phyloP scores from a whole-genome alignment of 441 rosid species.

The Omphalea diandra region DNA sequence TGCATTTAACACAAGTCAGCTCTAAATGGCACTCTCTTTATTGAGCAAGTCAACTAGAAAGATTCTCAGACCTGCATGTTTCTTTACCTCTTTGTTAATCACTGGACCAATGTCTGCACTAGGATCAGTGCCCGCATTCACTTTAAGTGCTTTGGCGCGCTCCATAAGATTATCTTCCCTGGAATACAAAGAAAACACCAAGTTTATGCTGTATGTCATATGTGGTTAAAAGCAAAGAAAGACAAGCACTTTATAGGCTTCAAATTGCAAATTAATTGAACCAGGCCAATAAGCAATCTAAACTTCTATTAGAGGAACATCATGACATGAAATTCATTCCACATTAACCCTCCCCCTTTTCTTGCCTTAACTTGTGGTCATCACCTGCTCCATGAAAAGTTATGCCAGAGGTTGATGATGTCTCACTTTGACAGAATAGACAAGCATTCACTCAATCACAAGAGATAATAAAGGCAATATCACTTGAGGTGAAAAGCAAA shows the following conservation, averaged over 20 bases:
- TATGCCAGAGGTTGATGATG: not conserved
- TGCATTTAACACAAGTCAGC: not conserved
- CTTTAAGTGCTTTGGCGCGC: slow-evolving; percentile 50
- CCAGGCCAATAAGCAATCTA: not conserved
- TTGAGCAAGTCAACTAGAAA: slow-evolving; percentile 8
- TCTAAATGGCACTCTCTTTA: not conserved
- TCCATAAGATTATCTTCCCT: slow-evolving; percentile 48
- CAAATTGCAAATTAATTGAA: not conserved
- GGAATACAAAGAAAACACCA: slow-evolving; percentile 15
- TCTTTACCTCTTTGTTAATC: slow-evolving; percentile 45
- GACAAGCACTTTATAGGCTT: not conserved
- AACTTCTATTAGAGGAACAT: not conserved
- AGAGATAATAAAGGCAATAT: not conserved
- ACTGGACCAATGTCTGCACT: slow-evolving; percentile 44
- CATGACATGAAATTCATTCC: not conserved
- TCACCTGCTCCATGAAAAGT: not conserved
- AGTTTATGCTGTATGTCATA: not conserved
- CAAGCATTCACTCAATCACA: slow-evolving; percentile 1
- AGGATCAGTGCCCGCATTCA: slow-evolving; percentile 55
- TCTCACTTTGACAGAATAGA: not conserved
- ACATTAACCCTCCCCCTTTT: not conserved
- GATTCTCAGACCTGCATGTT: not conserved
- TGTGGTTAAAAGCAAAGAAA: not conserved
- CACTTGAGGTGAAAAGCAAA: not conserved
- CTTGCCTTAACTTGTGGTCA: not conserved